Percentiles rank a stretch among this genome's conserved stretches.
These are phyloP conservation scores for Capsicum chinense DNA, from an alignment of 257 asterid species.

Conservation along the genomic window DNA sequence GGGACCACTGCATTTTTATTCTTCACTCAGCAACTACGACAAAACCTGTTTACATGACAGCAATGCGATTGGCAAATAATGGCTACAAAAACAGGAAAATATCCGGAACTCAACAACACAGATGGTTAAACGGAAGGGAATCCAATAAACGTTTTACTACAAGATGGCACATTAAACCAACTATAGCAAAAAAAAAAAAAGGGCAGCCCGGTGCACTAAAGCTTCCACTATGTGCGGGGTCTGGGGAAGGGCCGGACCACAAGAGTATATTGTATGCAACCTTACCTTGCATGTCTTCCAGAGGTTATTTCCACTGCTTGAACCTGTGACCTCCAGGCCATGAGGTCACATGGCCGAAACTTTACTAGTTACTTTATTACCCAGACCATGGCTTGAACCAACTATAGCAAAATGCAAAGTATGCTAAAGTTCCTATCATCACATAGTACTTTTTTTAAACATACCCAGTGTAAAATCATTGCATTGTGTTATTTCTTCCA, in stretches of 20 bases:
- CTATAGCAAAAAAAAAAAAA: conserved; percentile 74
- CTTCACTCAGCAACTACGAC: background rate
- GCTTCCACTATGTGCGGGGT: no score
- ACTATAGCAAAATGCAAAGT: conserved; percentile 57
- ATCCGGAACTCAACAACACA: background rate
- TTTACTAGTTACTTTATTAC: no score
- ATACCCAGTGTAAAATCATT: background rate
- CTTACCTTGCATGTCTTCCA: no score
- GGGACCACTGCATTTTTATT: background rate
- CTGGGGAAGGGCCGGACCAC: no score
- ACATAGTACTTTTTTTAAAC: no score
- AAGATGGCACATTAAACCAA: conserved; percentile 96
- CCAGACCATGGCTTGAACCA: conserved; percentile 39
- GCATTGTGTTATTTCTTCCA: background rate
- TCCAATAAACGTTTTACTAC: conserved; percentile 69
- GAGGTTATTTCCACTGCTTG: no score
- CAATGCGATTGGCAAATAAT: background rate
- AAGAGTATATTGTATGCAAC: no score
- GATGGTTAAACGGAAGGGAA: background rate
- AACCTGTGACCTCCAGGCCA: no score
- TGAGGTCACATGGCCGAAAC: no score
- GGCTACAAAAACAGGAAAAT: conserved; percentile 10
- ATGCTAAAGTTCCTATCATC: background rate
- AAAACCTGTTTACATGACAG: background rate
- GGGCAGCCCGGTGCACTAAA: conserved; percentile 35